phyloP scores from a whole-genome alignment of 139 green algal species.

The Chlamydomonas asymmetrica region DNA sequence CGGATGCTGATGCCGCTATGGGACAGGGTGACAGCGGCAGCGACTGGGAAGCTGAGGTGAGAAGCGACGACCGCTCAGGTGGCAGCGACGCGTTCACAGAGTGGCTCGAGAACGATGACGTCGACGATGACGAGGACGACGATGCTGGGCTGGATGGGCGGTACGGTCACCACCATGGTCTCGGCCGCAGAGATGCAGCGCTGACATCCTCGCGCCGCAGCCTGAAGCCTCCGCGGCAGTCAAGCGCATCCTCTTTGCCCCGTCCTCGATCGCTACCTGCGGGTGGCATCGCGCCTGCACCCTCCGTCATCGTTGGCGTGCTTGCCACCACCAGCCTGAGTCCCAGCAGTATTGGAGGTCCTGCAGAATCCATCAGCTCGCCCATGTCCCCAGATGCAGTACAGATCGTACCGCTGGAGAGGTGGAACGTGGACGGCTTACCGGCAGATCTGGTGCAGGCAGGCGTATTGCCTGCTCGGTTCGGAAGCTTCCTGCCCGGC shows the following conservation, averaged over 20 bases:
- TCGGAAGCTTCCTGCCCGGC: constrained; percentile 63
- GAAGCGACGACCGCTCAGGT: neutral
- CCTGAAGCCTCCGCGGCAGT: neutral
- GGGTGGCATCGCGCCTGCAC: neutral
- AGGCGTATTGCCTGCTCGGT: constrained; percentile 32
- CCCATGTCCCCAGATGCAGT: constrained; percentile 4
- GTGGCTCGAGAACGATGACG: neutral
- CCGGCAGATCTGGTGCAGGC: neutral
- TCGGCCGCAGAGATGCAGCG: neutral
- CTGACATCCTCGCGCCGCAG: neutral
- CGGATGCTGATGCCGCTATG: neutral
- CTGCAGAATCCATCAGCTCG: neutral
- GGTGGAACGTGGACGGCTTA: constrained; percentile 48
- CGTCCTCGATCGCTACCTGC: neutral
- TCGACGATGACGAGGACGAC: neutral
- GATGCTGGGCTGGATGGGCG: neutral
- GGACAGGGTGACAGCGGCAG: no score
- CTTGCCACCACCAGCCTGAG: neutral
- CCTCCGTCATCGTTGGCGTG: neutral
- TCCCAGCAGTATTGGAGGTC: neutral
- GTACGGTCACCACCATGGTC: neutral
- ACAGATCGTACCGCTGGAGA: constrained; percentile 27
- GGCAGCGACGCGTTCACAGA: neutral
- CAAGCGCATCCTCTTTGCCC: neutral
- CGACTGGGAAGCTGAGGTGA: no score